Evolutionary conservation across 176 grass and related monocot species (phyloP).

Genomic region (Rhipidocladum racemiflorum): DNA sequence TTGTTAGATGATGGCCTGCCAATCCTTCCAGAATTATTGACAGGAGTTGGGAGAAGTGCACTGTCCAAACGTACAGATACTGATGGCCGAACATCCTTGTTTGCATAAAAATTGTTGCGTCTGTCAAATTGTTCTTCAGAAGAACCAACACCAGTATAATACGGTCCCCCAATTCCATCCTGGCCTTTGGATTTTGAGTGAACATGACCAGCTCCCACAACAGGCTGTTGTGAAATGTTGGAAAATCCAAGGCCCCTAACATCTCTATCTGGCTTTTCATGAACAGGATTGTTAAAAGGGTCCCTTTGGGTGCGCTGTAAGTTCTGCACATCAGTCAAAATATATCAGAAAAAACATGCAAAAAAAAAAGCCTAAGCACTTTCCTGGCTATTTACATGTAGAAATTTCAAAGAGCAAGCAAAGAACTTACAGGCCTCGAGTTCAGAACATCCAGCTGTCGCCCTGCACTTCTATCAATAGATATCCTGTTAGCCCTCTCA

Average conservation of each 20-base stretch:
- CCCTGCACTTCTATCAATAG: conserved; percentile 37
- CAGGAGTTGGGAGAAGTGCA: conserved; percentile 44
- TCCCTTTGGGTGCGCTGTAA: conserved; percentile 49
- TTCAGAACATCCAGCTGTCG: conserved; percentile 38
- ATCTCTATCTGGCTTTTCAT: conserved; percentile 58
- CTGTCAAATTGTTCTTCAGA: conserved; percentile 44
- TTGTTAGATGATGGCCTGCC: conserved; percentile 45
- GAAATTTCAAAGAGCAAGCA: conserved; percentile 15
- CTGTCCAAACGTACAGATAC: conserved; percentile 42
- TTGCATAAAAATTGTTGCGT: conserved; percentile 45
- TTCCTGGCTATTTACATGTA: neutral
- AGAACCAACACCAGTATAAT: conserved; percentile 35
- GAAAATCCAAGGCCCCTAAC: conserved; percentile 41
- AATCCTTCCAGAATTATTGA: conserved; percentile 48
- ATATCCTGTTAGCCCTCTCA: conserved; percentile 42
- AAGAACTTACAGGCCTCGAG: conserved; percentile 54
- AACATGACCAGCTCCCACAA: conserved; percentile 40
- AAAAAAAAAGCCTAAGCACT: neutral
- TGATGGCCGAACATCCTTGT: conserved; percentile 37
- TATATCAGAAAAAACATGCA: conserved; percentile 7
- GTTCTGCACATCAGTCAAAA: conserved; percentile 27
- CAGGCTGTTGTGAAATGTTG: conserved; percentile 41
- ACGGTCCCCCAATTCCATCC: conserved; percentile 43
- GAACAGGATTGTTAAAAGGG: conserved; percentile 35
- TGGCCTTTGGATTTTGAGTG: conserved; percentile 47